Percentiles rank a stretch among this genome's conserved stretches.
phyloP scores from a whole-genome alignment of 1,284 basidiomycete species.

The Hemileia vastatrix region DNA sequence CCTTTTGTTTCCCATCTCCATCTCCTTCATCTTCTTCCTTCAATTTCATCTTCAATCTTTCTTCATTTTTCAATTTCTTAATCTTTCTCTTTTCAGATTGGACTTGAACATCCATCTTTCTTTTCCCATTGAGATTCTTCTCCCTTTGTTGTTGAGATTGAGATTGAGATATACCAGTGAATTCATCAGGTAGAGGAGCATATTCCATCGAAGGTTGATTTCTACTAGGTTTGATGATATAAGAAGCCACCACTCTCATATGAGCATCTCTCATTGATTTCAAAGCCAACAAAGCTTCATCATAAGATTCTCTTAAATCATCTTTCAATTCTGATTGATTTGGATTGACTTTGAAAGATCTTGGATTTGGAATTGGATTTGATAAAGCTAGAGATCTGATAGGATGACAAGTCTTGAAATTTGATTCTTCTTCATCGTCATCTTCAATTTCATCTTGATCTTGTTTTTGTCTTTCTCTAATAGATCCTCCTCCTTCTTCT shows the following conservation, averaged over 20 bases:
- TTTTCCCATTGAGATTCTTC: too few relatives aligned
- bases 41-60: too few relatives aligned
- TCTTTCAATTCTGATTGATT: background rate
- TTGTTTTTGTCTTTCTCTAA: background rate
- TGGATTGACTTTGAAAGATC: constrained; percentile 52
- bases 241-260: constrained; percentile 40
- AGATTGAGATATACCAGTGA: background rate
- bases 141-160: background rate
- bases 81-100: too few relatives aligned
- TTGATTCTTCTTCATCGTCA: background rate
- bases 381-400: constrained; percentile 33
- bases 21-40: too few relatives aligned
- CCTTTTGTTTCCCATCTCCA: too few relatives aligned
- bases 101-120: too few relatives aligned
- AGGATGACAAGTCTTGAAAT: constrained; percentile 26
- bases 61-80: too few relatives aligned
- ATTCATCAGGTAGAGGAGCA: constrained; percentile 16
- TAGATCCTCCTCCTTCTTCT: background rate
- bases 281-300: constrained; percentile 33
- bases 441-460: background rate
- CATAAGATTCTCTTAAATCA: constrained; percentile 31
- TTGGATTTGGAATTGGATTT: constrained; percentile 35
- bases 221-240: constrained; percentile 38
- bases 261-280: constrained; percentile 38
- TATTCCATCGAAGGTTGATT: constrained; percentile 31